These are phyloP conservation scores for Antrodiella citrinella DNA, from an alignment of 768 basidiomycete species.

Conservation along the genomic window DNA sequence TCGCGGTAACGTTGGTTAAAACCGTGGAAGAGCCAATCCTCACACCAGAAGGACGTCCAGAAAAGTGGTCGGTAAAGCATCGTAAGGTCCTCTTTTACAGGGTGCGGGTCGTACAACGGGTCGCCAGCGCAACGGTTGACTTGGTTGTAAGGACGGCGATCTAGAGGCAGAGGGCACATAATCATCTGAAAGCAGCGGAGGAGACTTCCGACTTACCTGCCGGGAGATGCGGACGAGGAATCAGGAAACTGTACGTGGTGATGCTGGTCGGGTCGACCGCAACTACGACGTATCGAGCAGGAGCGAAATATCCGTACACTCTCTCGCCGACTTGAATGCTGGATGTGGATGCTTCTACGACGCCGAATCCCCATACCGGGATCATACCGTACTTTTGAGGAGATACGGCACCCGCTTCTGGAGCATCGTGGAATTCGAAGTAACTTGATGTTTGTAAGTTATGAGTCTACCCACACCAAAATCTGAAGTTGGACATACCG, in stretches of 20 bases:
- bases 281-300: conserved; percentile 47
- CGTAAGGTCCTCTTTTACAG: conserved; percentile 46
- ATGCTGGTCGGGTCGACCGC: conserved; percentile 42
- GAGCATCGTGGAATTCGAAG: conserved; percentile 56
- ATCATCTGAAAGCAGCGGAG: neutral
- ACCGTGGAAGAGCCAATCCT: conserved; percentile 46
- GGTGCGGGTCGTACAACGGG: conserved; percentile 41
- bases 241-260: conserved; percentile 46
- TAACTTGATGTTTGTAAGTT: conserved; percentile 29
- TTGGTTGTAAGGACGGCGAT: conserved; percentile 64
- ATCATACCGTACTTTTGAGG: conserved; percentile 50
- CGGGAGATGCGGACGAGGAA: conserved; percentile 56
- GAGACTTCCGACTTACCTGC: conserved; percentile 30
- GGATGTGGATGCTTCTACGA: conserved; percentile 41
- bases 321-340: conserved; percentile 47
- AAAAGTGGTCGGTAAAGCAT: conserved; percentile 71
- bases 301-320: conserved; percentile 57
- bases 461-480: too few species aligned
- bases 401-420: conserved; percentile 31
- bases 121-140: conserved; percentile 52
- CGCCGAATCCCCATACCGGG: conserved; percentile 70
- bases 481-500: conserved; percentile 22
- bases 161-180: conserved; percentile 19
- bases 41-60: conserved; percentile 72
- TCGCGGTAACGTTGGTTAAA: conserved; percentile 41